phyloP scores from a whole-genome alignment of 345 rosid genomes.

The Eucalyptus urophylla region DNA sequence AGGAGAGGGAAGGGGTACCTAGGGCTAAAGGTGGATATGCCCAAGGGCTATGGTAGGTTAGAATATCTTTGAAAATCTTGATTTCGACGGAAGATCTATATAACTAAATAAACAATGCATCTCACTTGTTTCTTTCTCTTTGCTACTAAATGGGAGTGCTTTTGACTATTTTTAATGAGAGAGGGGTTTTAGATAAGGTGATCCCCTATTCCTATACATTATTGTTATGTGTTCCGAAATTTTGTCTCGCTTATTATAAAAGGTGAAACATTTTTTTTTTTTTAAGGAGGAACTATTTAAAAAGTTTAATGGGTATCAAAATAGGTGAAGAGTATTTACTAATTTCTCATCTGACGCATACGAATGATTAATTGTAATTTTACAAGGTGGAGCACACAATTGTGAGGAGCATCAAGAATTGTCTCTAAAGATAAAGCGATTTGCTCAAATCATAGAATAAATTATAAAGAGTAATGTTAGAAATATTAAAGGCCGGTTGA shows the following conservation, averaged over 20 bases:
- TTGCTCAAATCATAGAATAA: rapidly evolving
- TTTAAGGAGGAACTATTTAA: background rate
- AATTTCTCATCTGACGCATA: background rate
- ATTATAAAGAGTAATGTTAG: background rate
- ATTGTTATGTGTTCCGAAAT: background rate
- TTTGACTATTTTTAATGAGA: background rate
- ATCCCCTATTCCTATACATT: background rate
- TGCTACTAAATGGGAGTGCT: background rate
- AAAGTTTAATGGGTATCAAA: background rate
- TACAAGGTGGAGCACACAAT: background rate
- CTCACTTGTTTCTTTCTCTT: background rate
- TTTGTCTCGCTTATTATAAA: background rate
- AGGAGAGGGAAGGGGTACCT: background rate
- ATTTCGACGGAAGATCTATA: background rate
- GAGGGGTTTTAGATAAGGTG: background rate
- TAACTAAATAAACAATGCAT: background rate
- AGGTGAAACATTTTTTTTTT: too few species aligned
- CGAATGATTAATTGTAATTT: background rate
- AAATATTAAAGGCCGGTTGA: background rate
- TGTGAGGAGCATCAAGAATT: background rate
- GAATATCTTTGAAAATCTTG: background rate
- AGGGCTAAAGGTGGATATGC: background rate
- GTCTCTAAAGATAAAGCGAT: background rate
- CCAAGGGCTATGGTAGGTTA: background rate
- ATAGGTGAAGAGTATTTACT: background rate